Evolutionary conservation across 169 alveolate genomes (phyloP).

Genomic region (Plasmodium berghei): DNA sequence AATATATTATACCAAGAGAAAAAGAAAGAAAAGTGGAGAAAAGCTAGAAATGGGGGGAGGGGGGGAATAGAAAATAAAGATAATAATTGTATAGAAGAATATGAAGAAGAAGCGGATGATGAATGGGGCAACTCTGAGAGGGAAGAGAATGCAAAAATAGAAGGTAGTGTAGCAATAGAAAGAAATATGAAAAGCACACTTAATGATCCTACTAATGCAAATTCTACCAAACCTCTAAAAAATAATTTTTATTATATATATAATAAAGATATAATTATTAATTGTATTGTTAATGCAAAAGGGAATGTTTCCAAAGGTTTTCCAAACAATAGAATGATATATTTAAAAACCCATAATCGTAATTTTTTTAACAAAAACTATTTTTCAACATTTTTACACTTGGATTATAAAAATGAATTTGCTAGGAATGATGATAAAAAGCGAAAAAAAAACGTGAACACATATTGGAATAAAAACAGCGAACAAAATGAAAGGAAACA

Average conservation of each 20-base stretch:
- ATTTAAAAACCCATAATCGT: slow-evolving; percentile 15
- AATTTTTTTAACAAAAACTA: slow-evolving; percentile 32
- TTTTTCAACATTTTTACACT: neutral
- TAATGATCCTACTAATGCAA: neutral
- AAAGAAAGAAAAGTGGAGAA: neutral
- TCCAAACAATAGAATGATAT: slow-evolving; percentile 26
- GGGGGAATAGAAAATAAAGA: neutral
- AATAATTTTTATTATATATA: neutral
- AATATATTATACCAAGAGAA: neutral
- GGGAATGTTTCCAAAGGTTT: slow-evolving; percentile 11
- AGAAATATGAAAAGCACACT: neutral
- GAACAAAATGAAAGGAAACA: neutral
- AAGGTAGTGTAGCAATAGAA: neutral
- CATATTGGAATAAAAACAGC: neutral
- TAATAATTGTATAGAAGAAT: neutral
- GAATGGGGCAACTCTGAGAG: neutral
- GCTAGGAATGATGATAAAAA: neutral
- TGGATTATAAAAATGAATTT: neutral
- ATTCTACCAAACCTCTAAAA: slow-evolving; percentile 1
- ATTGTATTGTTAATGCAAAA: slow-evolving; percentile 5
- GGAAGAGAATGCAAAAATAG: neutral
- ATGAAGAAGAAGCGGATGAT: neutral
- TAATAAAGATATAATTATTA: slow-evolving; percentile 18
- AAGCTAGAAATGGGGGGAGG: neutral
- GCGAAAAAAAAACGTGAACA: neutral